These are phyloP conservation scores for Puccinia polysora DNA, from an alignment of 1,284 basidiomycete genomes.

Conservation along the genomic window DNA sequence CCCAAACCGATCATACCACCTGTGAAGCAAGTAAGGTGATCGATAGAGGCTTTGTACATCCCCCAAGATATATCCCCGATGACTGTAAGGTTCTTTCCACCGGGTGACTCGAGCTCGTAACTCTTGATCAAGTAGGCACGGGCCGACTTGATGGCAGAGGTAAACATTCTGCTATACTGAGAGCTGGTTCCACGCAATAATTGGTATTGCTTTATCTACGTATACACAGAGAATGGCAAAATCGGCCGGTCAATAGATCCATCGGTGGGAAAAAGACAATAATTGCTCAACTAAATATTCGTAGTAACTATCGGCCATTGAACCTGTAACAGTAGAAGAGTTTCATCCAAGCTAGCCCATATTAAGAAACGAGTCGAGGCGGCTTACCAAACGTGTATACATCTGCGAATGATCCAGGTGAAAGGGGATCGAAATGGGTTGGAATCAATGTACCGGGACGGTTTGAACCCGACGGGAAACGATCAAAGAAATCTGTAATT, in stretches of 20 bases:
- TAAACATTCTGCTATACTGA: conserved; percentile 58
- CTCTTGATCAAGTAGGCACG: conserved; percentile 54
- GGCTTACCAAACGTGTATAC: conserved; percentile 56
- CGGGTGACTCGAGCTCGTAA: conserved; percentile 54
- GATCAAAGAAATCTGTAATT: conserved; percentile 57
- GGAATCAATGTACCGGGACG: conserved; percentile 53
- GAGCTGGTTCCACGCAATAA: conserved; percentile 55
- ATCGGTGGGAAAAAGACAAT: not conserved
- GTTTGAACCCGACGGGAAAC: conserved; percentile 37
- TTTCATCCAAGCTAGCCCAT: not conserved
- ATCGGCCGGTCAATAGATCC: too few relatives aligned
- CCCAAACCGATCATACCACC: conserved; percentile 60
- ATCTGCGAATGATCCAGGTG: conserved; percentile 46
- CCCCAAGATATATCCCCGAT: conserved; percentile 46
- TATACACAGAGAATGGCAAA: too few relatives aligned
- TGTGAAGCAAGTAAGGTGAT: conserved; percentile 58
- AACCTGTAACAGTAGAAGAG: not conserved
- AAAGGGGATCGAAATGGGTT: conserved; percentile 53
- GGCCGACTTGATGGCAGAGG: conserved; percentile 55
- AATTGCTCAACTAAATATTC: conserved; percentile 55
- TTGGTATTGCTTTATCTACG: conserved; percentile 53
- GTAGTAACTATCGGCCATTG: conserved; percentile 56
- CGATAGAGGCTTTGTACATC: conserved; percentile 45
- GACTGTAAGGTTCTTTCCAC: conserved; percentile 52
- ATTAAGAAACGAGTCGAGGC: not conserved